These are phyloP conservation scores for Brassica hybrid DNA, from an alignment of 441 rosid species.

Conservation along the genomic window DNA sequence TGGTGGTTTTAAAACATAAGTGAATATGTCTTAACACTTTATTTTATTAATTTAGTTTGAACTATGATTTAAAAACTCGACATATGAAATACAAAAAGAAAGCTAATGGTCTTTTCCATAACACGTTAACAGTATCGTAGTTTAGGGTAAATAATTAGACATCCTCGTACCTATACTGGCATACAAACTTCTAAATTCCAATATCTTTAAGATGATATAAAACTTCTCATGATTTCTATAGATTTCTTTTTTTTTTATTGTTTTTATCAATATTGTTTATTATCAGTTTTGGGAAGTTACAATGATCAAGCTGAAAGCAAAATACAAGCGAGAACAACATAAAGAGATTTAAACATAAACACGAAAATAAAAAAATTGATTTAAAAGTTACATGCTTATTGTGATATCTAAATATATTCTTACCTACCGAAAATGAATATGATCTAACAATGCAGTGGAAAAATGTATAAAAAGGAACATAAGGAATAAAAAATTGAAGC, in stretches of 20 bases:
- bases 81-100: neutral
- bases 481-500: slow-evolving; percentile 23
- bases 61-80: neutral
- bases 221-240: neutral
- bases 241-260: neutral
- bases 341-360: neutral
- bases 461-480: slow-evolving; percentile 24
- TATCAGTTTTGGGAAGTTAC: neutral
- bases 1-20: neutral
- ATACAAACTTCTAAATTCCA: neutral
- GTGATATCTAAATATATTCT: neutral
- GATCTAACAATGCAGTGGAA: slow-evolving; percentile 26
- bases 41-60: neutral
- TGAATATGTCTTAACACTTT: neutral
- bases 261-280: neutral
- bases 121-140: neutral
- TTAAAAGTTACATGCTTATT: neutral
- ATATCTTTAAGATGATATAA: neutral
- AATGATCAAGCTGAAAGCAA: neutral
- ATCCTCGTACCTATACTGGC: neutral
- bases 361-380: too few relatives aligned
- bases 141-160: neutral
- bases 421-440: neutral
- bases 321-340: neutral
- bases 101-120: neutral